A percentile compares a stretch with the other conserved stretches of the same genome.
phyloP scores from a whole-genome alignment of 2,329 filamentous ascomycete genomes.

The Colletotrichum chrysophilum region DNA sequence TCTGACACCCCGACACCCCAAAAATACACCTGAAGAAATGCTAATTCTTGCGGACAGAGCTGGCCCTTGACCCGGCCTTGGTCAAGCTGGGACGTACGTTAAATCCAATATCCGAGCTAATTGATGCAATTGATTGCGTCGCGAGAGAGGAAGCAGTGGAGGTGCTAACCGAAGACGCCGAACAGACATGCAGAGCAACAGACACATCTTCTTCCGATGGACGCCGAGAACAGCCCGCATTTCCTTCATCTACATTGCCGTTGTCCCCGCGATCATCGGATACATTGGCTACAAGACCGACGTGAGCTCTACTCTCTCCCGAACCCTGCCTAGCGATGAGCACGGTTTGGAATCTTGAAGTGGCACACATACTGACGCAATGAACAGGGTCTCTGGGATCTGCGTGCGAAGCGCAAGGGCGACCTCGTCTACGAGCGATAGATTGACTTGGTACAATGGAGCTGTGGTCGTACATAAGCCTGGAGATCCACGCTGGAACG shows the following conservation, averaged over 20 bases:
- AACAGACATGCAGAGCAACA: constrained; percentile 80
- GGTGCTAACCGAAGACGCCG: constrained; percentile 24
- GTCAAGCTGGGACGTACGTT: constrained; percentile 51
- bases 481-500: neutral
- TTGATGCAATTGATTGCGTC: neutral
- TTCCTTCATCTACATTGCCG: constrained; percentile 76
- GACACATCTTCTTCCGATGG: constrained; percentile 96
- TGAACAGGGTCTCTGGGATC: constrained; percentile 79
- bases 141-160: neutral
- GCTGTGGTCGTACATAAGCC: constrained; percentile 46
- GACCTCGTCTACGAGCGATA: constrained; percentile 85
- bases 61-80: constrained; percentile 53
- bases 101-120: neutral
- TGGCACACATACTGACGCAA: constrained; percentile 13
- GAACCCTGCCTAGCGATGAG: neutral
- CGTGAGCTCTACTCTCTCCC: constrained; percentile 61
- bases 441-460: constrained; percentile 17
- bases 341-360: too few relatives aligned
- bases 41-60: constrained; percentile 34
- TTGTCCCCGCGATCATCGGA: constrained; percentile 74
- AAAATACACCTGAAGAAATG: neutral
- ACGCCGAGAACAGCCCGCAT: constrained; percentile 82
- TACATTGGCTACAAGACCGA: constrained; percentile 82
- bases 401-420: constrained; percentile 87
- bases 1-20: neutral